Evolutionary conservation across 495 filamentous ascomycete genomes (phyloP).

Genomic region (Astrocystis sublimbata): DNA sequence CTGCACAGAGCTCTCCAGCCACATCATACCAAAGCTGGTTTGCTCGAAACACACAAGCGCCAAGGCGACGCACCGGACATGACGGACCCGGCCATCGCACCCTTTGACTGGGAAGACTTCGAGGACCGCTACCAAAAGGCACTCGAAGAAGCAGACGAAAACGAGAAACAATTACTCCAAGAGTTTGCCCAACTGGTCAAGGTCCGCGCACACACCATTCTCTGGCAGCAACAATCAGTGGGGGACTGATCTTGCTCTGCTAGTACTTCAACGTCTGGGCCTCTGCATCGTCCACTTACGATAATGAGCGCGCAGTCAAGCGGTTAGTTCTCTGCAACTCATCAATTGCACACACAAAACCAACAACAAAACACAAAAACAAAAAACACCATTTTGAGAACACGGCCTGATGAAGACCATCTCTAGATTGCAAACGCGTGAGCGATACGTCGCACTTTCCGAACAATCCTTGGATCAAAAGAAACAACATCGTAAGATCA

Average conservation of each 20-base stretch:
- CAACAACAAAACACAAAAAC: conserved; percentile 5
- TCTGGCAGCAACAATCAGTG: background rate
- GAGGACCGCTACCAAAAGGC: conserved; percentile 61
- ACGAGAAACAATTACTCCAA: conserved; percentile 61
- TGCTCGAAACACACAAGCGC: conserved; percentile 32
- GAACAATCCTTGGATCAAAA: conserved; percentile 69
- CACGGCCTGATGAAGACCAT: too few relatives aligned
- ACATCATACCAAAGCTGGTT: conserved; percentile 25
- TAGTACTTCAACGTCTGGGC: conserved; percentile 75
- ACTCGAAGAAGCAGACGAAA: conserved; percentile 57
- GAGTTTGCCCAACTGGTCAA: conserved; percentile 66
- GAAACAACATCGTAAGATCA: conserved; percentile 69
- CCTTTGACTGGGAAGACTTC: conserved; percentile 69
- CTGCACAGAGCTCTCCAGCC: conserved; percentile 21
- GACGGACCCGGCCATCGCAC: conserved; percentile 44
- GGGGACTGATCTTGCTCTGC: conserved; percentile 7
- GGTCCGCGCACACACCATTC: conserved; percentile 40
- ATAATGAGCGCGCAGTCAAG: conserved; percentile 70
- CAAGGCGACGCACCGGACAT: conserved; percentile 33
- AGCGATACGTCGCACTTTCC: conserved; percentile 68
- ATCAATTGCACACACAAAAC: background rate
- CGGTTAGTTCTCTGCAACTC: conserved; percentile 31
- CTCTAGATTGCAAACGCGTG: conserved; percentile 67
- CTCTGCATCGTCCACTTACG: conserved; percentile 61
- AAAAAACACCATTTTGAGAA: too few relatives aligned